These are phyloP conservation scores for Trichomonas vaginalis DNA, from an alignment of 208 protist species.

Conservation along the genomic window DNA sequence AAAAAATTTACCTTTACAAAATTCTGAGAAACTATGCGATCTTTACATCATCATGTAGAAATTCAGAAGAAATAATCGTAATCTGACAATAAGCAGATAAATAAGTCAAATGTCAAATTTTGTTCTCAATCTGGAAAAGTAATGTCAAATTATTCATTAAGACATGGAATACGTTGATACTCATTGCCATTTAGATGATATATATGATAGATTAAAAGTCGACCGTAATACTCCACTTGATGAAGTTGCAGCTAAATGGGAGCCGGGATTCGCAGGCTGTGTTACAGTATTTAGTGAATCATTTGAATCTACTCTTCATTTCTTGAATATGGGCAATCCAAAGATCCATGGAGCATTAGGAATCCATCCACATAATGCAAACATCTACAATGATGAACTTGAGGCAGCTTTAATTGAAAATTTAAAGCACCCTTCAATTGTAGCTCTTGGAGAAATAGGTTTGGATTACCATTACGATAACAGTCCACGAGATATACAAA, in stretches of 20 bases:
- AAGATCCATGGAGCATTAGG: slow-evolving; percentile 15
- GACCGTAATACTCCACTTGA: not conserved
- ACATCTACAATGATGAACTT: not conserved
- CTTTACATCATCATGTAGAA: no score
- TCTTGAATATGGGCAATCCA: not conserved
- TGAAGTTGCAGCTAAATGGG: not conserved
- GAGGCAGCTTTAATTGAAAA: not conserved
- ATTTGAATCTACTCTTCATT: not conserved
- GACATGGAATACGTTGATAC: slow-evolving; percentile 27
- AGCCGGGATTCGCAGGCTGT: slow-evolving; percentile 6
- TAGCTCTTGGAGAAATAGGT: slow-evolving; percentile 47
- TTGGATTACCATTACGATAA: slow-evolving; percentile 37
- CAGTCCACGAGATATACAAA: slow-evolving; percentile 31
- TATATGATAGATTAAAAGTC: slow-evolving; percentile 17
- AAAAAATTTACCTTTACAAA: no score
- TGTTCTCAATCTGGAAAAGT: no score
- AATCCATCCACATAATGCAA: slow-evolving; percentile 24
- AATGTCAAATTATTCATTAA: no score
- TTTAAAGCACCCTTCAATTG: slow-evolving; percentile 28
- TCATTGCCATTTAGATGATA: slow-evolving; percentile 26
- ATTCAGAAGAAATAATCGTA: no score
- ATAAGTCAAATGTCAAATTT: no score
- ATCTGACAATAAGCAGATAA: no score
- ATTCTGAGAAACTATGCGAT: no score
- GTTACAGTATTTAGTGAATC: slow-evolving; percentile 13